Percentiles rank a stretch among this genome's conserved stretches.
Conservation (phyloP, 2,329 filamentous ascomycete species). For the Paracoccidioides lutzii region DNA sequence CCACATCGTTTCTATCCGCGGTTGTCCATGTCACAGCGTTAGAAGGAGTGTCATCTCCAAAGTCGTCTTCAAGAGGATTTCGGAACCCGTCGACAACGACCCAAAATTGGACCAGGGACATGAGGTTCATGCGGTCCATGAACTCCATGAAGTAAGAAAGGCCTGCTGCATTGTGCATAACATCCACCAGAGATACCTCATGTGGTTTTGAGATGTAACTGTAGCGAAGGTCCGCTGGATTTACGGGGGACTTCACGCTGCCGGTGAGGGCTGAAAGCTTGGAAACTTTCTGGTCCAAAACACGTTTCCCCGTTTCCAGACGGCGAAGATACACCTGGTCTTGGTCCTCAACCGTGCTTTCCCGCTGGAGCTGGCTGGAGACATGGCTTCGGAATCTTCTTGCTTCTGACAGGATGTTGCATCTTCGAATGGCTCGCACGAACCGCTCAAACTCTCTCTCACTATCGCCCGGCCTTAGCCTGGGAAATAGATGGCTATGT, state of each 20-base stretch:
- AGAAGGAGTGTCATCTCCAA: conserved; percentile 55
- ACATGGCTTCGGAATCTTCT: conserved; percentile 85
- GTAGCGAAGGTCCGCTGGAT: conserved; percentile 18
- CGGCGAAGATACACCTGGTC: conserved; percentile 79
- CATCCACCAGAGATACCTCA: conserved; percentile 63
- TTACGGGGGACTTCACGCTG: conserved; percentile 21
- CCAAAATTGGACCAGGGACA: conserved; percentile 94
- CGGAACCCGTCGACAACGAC: conserved; percentile 93
- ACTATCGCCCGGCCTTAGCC: conserved; percentile 66
- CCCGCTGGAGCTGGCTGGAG: conserved; percentile 77
- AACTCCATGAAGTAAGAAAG: conserved; percentile 99
- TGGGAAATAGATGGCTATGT: conserved; percentile 59
- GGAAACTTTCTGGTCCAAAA: conserved; percentile 80
- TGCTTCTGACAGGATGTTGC: conserved; percentile 84
- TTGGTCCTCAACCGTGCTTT: conserved; percentile 62
- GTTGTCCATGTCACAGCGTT: conserved; percentile 60
- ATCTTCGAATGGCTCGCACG: conserved; percentile 74
- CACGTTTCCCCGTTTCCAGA: conserved; percentile 76
- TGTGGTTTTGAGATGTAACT: conserved; percentile 50
- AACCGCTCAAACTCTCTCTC: conserved; percentile 92
- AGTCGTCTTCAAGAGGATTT: conserved; percentile 80
- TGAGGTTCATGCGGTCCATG: conserved; percentile 82
- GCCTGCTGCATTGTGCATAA: conserved; percentile 80
- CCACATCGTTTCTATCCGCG: conserved; percentile 73
- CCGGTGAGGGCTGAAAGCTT: conserved; percentile 59